Percentiles rank a stretch among this genome's conserved stretches.
Conservation (phyloP, 345 rosid species). For the Laguncularia racemosa region DNA sequence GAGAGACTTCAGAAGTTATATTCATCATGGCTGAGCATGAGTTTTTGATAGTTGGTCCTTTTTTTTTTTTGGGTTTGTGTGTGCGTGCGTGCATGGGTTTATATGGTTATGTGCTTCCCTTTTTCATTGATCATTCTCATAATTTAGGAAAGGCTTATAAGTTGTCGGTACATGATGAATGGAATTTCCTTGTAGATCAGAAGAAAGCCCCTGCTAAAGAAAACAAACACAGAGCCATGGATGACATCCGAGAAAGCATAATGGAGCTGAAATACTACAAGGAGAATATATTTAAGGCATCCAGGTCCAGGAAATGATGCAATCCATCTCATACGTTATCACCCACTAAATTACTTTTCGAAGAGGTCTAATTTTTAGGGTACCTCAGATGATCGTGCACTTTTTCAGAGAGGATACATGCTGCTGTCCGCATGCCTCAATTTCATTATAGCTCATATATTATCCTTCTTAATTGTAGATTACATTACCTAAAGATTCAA, state of each 20-base stretch:
- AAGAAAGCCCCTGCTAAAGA: constrained; percentile 61
- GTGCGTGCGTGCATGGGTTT: too few species aligned
- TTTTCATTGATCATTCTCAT: not conserved
- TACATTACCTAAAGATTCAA: too few species aligned
- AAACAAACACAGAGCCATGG: constrained; percentile 76
- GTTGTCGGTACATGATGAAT: constrained; percentile 1
- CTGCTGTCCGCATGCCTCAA: too few species aligned
- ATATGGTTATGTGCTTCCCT: not conserved
- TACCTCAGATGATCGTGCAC: not conserved
- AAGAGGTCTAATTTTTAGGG: not conserved
- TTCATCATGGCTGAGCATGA: too few species aligned
- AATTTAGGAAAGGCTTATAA: not conserved
- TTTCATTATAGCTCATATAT: too few species aligned
- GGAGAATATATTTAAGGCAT: constrained; percentile 51
- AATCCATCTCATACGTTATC: not conserved
- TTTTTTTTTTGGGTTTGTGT: too few species aligned
- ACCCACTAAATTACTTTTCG: not conserved
- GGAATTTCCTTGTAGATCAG: constrained; percentile 31
- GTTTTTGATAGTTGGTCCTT: too few species aligned
- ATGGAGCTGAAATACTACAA: constrained; percentile 69
- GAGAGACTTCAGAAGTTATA: too few species aligned
- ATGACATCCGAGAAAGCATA: constrained; percentile 86
- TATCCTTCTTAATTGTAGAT: too few species aligned
- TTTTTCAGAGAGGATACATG: too few species aligned
- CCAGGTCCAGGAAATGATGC: constrained; percentile 36